phyloP scores from a whole-genome alignment of 768 basidiomycete genomes.

The Macrolepiota fuliginosa region DNA sequence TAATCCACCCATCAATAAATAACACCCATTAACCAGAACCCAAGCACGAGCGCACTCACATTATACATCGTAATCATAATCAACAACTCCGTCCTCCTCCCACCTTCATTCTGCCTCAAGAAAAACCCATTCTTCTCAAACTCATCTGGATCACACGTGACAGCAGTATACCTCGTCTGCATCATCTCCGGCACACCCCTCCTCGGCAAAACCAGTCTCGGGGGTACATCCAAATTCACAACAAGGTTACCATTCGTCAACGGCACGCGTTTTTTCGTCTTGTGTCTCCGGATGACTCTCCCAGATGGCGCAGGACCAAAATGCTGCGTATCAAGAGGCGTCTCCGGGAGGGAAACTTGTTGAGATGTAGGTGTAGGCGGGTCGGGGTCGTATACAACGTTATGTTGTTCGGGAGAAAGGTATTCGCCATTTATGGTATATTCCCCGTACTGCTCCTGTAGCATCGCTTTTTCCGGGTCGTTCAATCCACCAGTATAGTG shows the following conservation, averaged over 20 bases:
- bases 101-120: slow-evolving; percentile 77
- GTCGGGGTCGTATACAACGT: slow-evolving; percentile 38
- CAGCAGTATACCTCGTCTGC: slow-evolving; percentile 78
- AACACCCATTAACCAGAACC: background rate
- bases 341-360: slow-evolving; percentile 42
- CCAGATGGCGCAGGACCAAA: slow-evolving; percentile 88
- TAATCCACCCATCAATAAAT: slow-evolving; percentile 28
- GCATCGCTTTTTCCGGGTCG: slow-evolving; percentile 40
- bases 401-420: slow-evolving; percentile 20
- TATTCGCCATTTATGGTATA: slow-evolving; percentile 27
- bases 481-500: slow-evolving; percentile 47
- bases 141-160: slow-evolving; percentile 93
- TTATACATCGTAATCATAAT: slow-evolving; percentile 98
- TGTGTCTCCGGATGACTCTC: slow-evolving; percentile 71
- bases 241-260: slow-evolving; percentile 89
- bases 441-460: slow-evolving; percentile 21
- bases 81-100: slow-evolving; percentile 84
- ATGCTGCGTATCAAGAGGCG: slow-evolving; percentile 67
- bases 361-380: slow-evolving; percentile 40
- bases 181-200: slow-evolving; percentile 70
- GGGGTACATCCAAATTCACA: slow-evolving; percentile 79
- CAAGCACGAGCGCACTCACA: slow-evolving; percentile 41
- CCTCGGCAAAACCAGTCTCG: slow-evolving; percentile 75
- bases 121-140: slow-evolving; percentile 84
- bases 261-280: slow-evolving; percentile 76